Percentiles rank a stretch among this genome's conserved stretches.
phyloP scores from a whole-genome alignment of 202 grass and related monocot genomes.

The Panicum hallii region DNA sequence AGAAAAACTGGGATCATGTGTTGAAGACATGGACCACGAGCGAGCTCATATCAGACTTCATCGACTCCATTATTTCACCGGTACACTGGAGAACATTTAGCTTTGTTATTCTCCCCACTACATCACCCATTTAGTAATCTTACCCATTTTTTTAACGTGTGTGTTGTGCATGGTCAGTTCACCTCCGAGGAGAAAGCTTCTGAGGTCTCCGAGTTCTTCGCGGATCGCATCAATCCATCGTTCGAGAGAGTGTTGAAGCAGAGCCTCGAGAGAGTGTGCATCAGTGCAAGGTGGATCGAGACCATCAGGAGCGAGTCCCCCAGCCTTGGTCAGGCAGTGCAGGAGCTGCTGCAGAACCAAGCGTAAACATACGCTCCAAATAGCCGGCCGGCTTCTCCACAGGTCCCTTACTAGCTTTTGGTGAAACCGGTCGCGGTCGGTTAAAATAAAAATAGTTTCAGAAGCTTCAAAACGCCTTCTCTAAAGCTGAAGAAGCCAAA shows the following conservation, averaged over 20 bases:
- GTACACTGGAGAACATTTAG: slow-evolving; percentile 27
- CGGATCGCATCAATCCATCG: slow-evolving; percentile 53
- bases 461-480: no score
- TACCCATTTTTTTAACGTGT: background rate
- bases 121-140: background rate
- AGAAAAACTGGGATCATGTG: slow-evolving; percentile 84
- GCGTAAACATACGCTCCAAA: background rate
- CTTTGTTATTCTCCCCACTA: background rate
- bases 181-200: slow-evolving; percentile 65
- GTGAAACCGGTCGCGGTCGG: no score
- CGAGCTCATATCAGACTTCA: slow-evolving; percentile 65
- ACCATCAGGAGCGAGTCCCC: slow-evolving; percentile 64
- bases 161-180: slow-evolving; percentile 53
- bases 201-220: slow-evolving; percentile 73
- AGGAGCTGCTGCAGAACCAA: slow-evolving; percentile 52
- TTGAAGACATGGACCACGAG: slow-evolving; percentile 73
- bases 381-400: no score
- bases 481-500: no score
- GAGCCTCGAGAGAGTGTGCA: slow-evolving; percentile 76
- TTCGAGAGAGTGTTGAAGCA: slow-evolving; percentile 85
- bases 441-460: no score
- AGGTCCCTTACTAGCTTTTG: no score
- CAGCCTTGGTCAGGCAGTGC: slow-evolving; percentile 58
- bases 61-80: slow-evolving; percentile 56
- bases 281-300: slow-evolving; percentile 69